Evolutionary conservation across 2,329 filamentous ascomycete genomes (phyloP), one percentile per base, ranked within the genome.

Genomic region (Cladosporium sp.): DNA sequence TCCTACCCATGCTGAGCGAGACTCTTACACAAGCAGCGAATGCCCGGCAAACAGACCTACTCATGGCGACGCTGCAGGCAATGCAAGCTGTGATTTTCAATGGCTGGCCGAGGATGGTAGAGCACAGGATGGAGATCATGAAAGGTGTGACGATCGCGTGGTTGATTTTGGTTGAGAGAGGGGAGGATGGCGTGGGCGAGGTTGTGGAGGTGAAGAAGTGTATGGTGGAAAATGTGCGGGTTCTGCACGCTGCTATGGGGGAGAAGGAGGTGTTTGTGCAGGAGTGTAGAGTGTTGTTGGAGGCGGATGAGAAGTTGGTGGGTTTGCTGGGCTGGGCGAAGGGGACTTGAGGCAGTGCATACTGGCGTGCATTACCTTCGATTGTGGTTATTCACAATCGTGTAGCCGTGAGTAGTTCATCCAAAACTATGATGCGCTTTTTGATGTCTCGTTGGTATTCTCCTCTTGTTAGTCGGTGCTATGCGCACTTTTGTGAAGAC

Each of bases 1-100:
- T 94, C 8, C 75, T 96, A 0, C 87, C 90, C 0, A 81, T 93
- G 68, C 77, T 92, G 11, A 86, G 86, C 2, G 80, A 81, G 46
- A 85, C 89, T 11, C 80, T 96, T 62, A 83, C 85, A 0, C 90
- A 93, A 71, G 85, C 2, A 88, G 93, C 72, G 88, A 95, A 73
- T 84, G 84, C 0, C 79, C 84, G 11, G 81, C 83, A 1, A 81
- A 85, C 67, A 80, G 84, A 1, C 78, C 79, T 89, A 1, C 77
- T 92, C 1, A 62, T 82, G 0, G 80, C 84, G 0, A 84, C 87
- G 0, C 76, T 84, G 2, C 75, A 80, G 21, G 82, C 87, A 0
- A 71, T 92, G 26, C 83, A 87, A 62, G 78, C 80, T 0, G 78
- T 89, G 16, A 78, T 96, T 12, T 70, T 83, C 14, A 88, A 84